Conservation (phyloP, 2,329 filamentous ascomycete genomes). For the Cladosporium sp. region DNA sequence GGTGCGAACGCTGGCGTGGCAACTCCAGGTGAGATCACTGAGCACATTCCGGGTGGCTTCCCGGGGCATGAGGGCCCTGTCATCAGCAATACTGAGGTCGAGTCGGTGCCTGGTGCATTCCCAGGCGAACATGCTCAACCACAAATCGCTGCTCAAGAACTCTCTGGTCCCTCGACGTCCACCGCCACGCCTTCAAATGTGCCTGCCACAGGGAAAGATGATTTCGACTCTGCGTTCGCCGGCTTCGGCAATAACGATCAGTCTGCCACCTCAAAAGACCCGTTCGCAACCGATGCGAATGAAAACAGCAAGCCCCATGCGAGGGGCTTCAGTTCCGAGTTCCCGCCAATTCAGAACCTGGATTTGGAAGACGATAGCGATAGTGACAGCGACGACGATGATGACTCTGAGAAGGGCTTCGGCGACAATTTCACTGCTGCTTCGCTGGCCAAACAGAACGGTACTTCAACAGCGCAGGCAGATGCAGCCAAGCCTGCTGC, state of each 20-base stretch:
- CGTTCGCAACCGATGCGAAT: conserved; percentile 44
- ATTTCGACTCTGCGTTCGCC: conserved; percentile 84
- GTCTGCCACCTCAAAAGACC: conserved; percentile 28
- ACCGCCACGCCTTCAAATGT: conserved; percentile 39
- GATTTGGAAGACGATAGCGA: conserved; percentile 83
- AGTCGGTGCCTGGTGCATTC: conserved; percentile 12
- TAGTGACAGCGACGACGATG: conserved; percentile 70
- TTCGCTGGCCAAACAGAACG: conserved; percentile 37
- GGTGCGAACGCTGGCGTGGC: neutral
- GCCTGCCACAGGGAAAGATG: conserved; percentile 59
- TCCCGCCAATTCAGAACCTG: conserved; percentile 89
- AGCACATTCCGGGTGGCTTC: conserved; percentile 52
- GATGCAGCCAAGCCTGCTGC: conserved; percentile 8
- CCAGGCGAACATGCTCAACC: conserved; percentile 15
- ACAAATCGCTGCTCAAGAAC: conserved; percentile 32
- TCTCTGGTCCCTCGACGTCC: conserved; percentile 51
- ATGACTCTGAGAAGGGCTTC: conserved; percentile 67
- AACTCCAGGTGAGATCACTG: conserved; percentile 17
- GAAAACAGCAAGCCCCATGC: conserved; percentile 40
- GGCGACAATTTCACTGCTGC: conserved; percentile 86
- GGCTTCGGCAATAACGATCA: conserved; percentile 57
- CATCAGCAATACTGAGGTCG: neutral
- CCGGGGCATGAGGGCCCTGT: conserved; percentile 30
- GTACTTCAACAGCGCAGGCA: conserved; percentile 8
- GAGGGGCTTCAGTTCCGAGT: conserved; percentile 58